Base-by-base conservation (phyloP, 306 rosid species). In the Quercus bicolor region DNA sequence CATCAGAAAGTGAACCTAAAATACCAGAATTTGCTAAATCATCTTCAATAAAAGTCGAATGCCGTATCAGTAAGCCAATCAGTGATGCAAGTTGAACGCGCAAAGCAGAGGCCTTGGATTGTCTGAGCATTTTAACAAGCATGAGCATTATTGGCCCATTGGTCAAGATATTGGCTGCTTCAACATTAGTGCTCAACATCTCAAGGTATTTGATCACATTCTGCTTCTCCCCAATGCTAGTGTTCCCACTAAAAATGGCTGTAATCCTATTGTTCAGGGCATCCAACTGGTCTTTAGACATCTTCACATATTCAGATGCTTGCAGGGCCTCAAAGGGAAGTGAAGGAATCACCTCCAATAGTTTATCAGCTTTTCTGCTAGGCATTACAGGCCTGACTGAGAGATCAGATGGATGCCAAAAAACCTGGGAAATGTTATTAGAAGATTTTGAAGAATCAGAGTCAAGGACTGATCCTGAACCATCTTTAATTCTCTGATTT, bases 331-430 rank as follows among this genome's bases (percentile, higher is more conserved):
- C 99, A 79, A 93, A 95, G 77, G 98, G 98, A 77, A 93, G 98
- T 64, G 97, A 87, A 79, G 94, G 91, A 69, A 84, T 80, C 66
- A 56, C 88, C 68, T 93, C 99, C 15, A 78, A 85, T 56, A 72
- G 53, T 93, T 91, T 93, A 81, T 95, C 99, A 84, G 86, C 86
- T 79, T 95, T 95, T 87, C 96, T 86, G 85, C 90, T 89, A 4
- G 98, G 99, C 99, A 95, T 95, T 75, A 95, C 99, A 51, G 99
- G 99, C 81, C 95, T 92, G 76, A 95, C 99, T 10, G 98, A 93
- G 72, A 93, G 96, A 91, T 95, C 99, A 54, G 97, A 85, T 72
- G 91, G 87, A 85, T 95, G 98, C 99, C 99, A 95, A 81, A 91
- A 84, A 84, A 91, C 88, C 75, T 87, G 91, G 61, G 92, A 85